Conservation (phyloP, 2,329 filamentous ascomycete genomes). For the Epichloe sylvatica region DNA sequence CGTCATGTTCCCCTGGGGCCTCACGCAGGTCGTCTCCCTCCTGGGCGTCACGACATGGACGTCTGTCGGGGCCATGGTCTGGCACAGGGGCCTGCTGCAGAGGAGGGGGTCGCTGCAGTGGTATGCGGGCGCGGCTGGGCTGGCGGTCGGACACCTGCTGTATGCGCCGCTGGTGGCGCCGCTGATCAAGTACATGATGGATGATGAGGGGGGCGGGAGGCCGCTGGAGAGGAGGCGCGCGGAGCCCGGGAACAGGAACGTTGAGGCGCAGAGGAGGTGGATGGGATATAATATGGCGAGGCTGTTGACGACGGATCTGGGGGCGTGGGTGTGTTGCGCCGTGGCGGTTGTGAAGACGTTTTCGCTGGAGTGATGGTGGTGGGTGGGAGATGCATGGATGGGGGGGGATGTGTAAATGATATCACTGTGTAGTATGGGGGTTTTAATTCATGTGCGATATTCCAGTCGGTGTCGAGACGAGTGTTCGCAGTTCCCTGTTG, state of each 20-base stretch:
- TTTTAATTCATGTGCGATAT: too few relatives aligned
- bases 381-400: background rate
- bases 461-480: too few relatives aligned
- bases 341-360: slow-evolving; percentile 12
- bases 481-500: too few relatives aligned
- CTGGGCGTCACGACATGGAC: slow-evolving; percentile 21
- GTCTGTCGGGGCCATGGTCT: slow-evolving; percentile 14
- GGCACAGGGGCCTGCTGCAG: slow-evolving; percentile 11
- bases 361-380: background rate
- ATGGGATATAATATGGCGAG: slow-evolving; percentile 17
- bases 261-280: slow-evolving; percentile 20
- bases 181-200: slow-evolving; percentile 17
- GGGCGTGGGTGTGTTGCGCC: slow-evolving; percentile 19
- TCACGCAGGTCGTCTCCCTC: slow-evolving; percentile 20
- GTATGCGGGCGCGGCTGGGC: slow-evolving; percentile 19
- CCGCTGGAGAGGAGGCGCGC: slow-evolving; percentile 5
- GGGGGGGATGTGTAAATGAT: background rate
- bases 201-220: slow-evolving; percentile 11
- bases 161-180: slow-evolving; percentile 22
- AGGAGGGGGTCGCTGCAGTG: slow-evolving; percentile 15
- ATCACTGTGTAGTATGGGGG: background rate
- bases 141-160: slow-evolving; percentile 19
- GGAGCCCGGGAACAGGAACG: slow-evolving; percentile 12
- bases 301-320: slow-evolving; percentile 21
- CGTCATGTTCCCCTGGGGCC: slow-evolving; percentile 24